Evolutionary conservation across 2,329 filamentous ascomycete genomes (phyloP).

Genomic region (Talaromyces sp.): DNA sequence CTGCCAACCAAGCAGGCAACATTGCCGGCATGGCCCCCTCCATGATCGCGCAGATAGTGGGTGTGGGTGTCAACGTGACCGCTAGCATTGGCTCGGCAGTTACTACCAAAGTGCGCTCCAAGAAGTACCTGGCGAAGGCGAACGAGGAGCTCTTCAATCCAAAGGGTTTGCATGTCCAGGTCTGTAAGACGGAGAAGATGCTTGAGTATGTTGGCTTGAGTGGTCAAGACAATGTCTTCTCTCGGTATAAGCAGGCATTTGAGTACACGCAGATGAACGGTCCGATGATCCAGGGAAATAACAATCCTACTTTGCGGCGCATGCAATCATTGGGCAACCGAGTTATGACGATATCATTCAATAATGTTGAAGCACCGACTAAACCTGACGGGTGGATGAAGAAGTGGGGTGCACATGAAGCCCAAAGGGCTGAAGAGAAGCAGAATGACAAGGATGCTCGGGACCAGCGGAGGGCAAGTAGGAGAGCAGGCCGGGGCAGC

Average conservation of each 20-base stretch:
- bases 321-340: conserved; percentile 10
- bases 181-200: conserved; percentile 21
- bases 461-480: neutral
- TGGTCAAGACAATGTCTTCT: conserved; percentile 1
- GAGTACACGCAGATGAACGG: neutral
- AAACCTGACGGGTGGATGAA: conserved; percentile 9
- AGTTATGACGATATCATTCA: conserved; percentile 8
- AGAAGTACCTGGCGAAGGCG: conserved; percentile 22
- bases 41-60: conserved; percentile 18
- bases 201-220: conserved; percentile 7
- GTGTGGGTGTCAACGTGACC: conserved; percentile 12
- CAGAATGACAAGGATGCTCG: conserved; percentile 5
- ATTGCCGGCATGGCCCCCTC: conserved; percentile 23
- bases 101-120: conserved; percentile 20
- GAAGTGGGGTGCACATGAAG: conserved; percentile 9
- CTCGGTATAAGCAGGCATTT: neutral
- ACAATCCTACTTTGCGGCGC: conserved; percentile 1
- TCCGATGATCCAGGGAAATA: neutral
- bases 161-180: conserved; percentile 23
- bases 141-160: conserved; percentile 29
- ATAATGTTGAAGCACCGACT: conserved; percentile 5
- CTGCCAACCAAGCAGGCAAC: conserved; percentile 19
- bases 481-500: neutral
- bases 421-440: conserved; percentile 9
- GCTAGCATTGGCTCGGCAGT: conserved; percentile 13